Percentiles rank a stretch among this genome's conserved stretches.
Evolutionary conservation across 768 basidiomycete species (phyloP).

Genomic region (Sarcodon sp.): DNA sequence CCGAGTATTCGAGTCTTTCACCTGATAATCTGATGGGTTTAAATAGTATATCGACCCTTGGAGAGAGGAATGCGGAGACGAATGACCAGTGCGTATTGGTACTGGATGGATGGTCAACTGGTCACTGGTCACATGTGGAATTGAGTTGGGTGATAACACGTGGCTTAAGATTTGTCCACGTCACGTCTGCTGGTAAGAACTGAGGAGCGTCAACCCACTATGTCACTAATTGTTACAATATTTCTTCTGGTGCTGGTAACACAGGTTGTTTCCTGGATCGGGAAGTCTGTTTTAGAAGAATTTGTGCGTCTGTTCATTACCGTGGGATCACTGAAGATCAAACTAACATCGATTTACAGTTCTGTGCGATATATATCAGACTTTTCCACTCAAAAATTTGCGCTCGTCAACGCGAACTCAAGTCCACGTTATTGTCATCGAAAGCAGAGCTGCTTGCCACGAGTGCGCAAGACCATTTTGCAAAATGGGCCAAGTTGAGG

Average conservation of each 20-base stretch:
- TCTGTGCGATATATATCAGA: conserved; percentile 57
- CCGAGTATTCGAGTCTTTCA: too few species aligned
- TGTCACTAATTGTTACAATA: conserved; percentile 75
- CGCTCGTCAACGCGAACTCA: conserved; percentile 55
- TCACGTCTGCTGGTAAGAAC: neutral
- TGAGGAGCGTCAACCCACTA: conserved; percentile 13
- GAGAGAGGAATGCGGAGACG: too few species aligned
- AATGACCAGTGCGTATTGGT: too few species aligned
- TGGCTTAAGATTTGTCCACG: too few species aligned
- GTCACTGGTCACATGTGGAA: too few species aligned
- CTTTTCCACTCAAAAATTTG: conserved; percentile 46
- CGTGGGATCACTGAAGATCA: neutral
- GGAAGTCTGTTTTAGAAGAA: conserved; percentile 72
- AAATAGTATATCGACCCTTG: too few species aligned
- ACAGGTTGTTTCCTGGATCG: conserved; percentile 81
- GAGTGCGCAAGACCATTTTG: conserved; percentile 94
- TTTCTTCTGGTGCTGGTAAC: conserved; percentile 74
- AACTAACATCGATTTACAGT: conserved; percentile 27
- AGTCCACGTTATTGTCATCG: conserved; percentile 63
- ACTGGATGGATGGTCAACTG: too few species aligned
- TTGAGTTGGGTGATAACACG: too few species aligned
- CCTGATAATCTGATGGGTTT: too few species aligned
- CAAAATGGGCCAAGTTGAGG: conserved; percentile 93
- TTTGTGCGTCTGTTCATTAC: conserved; percentile 36
- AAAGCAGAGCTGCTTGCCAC: conserved; percentile 84